These are phyloP conservation scores for Thermochaetoides thermophila DNA, from an alignment of 495 filamentous ascomycete species.

Conservation along the genomic window DNA sequence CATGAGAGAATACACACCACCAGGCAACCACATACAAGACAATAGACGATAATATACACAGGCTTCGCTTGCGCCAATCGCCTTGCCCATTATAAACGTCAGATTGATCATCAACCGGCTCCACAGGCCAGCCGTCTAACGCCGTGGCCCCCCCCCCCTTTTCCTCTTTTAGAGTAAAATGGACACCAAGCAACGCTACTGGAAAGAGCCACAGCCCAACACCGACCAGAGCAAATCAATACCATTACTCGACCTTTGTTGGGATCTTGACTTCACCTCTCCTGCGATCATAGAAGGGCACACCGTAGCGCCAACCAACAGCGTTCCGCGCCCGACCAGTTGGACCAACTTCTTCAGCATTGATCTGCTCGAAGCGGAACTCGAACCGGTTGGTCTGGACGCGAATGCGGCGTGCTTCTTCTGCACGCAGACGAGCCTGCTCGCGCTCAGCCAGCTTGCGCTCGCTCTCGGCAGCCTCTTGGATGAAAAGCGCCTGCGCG, in stretches of 20 bases:
- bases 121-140: too few relatives aligned
- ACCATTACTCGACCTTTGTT: slow-evolving; percentile 24
- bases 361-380: slow-evolving; percentile 61
- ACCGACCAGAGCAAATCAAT: too few relatives aligned
- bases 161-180: too few relatives aligned
- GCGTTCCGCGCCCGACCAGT: slow-evolving; percentile 36
- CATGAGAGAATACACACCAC: too few relatives aligned
- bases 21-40: too few relatives aligned
- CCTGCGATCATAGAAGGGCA: slow-evolving; percentile 32
- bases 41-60: too few relatives aligned
- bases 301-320: slow-evolving; percentile 46
- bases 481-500: slow-evolving; percentile 22
- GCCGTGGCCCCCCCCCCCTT: too few relatives aligned
- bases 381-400: slow-evolving; percentile 44
- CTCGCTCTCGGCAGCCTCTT: slow-evolving; percentile 21
- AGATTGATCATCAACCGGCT: too few relatives aligned
- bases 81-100: too few relatives aligned
- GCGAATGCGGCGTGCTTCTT: slow-evolving; percentile 31
- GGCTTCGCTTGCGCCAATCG: too few relatives aligned
- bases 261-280: slow-evolving; percentile 34
- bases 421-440: slow-evolving; percentile 24
- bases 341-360: slow-evolving; percentile 30
- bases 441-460: slow-evolving; percentile 21
- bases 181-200: too few relatives aligned
- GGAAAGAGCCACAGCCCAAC: too few relatives aligned